A percentile compares a stretch with the other conserved stretches of the same genome.
phyloP scores from a whole-genome alignment of 768 basidiomycete genomes.

The Symmetrospora coprosmae region DNA sequence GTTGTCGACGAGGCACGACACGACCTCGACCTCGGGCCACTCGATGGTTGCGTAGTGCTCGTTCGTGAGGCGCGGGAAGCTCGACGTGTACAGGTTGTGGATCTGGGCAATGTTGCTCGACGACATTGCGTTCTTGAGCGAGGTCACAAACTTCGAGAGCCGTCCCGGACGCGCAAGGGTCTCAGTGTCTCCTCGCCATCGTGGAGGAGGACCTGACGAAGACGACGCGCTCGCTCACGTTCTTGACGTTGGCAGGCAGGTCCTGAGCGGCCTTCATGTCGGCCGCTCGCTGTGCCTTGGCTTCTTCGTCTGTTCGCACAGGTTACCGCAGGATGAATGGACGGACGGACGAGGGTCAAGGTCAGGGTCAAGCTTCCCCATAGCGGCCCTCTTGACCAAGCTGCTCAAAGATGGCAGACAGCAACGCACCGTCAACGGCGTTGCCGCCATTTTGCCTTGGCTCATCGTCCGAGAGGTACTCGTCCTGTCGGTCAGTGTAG shows the following conservation, averaged over 20 bases:
- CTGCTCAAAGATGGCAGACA: too few relatives aligned
- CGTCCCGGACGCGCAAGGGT: constrained; percentile 3
- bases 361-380: not conserved
- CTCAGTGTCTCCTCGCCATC: constrained; percentile 20
- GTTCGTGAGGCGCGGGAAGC: constrained; percentile 93
- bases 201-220: not conserved
- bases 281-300: constrained; percentile 18
- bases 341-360: constrained; percentile 34
- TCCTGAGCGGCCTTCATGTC: not conserved
- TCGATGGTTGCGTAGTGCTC: constrained; percentile 87
- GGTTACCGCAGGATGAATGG: too few relatives aligned
- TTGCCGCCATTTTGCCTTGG: constrained; percentile 49
- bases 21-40: constrained; percentile 94
- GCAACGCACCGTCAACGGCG: constrained; percentile 63
- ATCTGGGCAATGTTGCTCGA: constrained; percentile 77
- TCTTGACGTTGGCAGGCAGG: not conserved
- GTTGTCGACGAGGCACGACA: constrained; percentile 89
- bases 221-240: not conserved
- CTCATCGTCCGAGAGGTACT: constrained; percentile 12
- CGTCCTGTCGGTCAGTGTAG: not conserved
- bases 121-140: constrained; percentile 78
- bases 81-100: constrained; percentile 83
- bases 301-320: constrained; percentile 10
- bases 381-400: not conserved
- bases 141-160: constrained; percentile 64